phyloP scores from a whole-genome alignment of 495 filamentous ascomycete species.

The Neurospora hispaniola region DNA sequence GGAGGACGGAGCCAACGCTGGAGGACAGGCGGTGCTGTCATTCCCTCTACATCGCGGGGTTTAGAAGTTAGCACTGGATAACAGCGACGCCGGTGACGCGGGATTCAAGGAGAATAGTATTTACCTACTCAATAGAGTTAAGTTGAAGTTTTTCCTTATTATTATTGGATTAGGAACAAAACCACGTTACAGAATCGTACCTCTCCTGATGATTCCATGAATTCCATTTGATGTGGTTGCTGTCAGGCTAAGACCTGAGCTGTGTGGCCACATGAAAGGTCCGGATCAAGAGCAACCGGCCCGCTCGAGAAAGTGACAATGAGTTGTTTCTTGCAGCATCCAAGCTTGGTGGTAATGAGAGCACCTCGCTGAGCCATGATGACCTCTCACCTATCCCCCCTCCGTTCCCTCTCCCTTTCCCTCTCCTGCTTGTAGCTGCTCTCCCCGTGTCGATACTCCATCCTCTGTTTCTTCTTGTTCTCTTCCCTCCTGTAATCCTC shows the following conservation, averaged over 20 bases:
- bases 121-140: not conserved
- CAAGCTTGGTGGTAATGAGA: not conserved
- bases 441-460: slow-evolving; percentile 28
- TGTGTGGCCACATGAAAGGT: not conserved
- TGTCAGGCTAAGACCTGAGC: not conserved
- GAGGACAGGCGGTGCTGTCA: not conserved
- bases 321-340: not conserved
- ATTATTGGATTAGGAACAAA: not conserved
- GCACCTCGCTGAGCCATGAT: not conserved
- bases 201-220: not conserved
- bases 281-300: not conserved
- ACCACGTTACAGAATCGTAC: not conserved
- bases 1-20: not conserved
- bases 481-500: slow-evolving; percentile 36
- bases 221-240: not conserved
- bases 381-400: slow-evolving; percentile 23
- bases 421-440: slow-evolving; percentile 36
- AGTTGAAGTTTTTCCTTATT: not conserved
- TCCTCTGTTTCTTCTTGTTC: slow-evolving; percentile 28
- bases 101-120: not conserved
- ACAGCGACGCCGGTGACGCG: not conserved
- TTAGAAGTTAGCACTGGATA: not conserved
- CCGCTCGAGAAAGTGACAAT: not conserved
- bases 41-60: not conserved
- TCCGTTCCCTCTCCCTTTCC: slow-evolving; percentile 31